Evolutionary conservation across 2,329 filamentous ascomycete genomes (phyloP).

Genomic region (Nectriaceae sp.): DNA sequence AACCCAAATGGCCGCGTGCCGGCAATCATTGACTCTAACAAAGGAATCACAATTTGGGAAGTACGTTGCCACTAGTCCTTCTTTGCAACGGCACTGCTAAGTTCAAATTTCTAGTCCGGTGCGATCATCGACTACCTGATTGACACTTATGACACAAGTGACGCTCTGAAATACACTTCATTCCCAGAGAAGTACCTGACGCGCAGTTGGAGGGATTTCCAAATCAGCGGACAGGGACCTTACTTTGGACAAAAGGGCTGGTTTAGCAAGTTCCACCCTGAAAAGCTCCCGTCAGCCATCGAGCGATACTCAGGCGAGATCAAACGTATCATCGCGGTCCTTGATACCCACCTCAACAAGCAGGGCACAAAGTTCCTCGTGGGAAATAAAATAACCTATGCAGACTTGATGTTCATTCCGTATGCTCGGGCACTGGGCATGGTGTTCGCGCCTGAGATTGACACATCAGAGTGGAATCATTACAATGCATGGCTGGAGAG

Average conservation of each 20-base stretch:
- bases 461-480: neutral
- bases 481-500: constrained; percentile 5
- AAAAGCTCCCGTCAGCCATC: constrained; percentile 27
- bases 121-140: constrained; percentile 28
- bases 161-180: constrained; percentile 10
- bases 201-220: constrained; percentile 20
- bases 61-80: constrained; percentile 2
- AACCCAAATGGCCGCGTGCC: constrained; percentile 25
- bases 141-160: constrained; percentile 22
- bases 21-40: constrained; percentile 23
- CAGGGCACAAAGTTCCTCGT: constrained; percentile 23
- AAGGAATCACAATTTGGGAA: constrained; percentile 21
- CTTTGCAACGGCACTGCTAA: neutral
- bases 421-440: constrained; percentile 9
- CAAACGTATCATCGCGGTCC: constrained; percentile 29
- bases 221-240: constrained; percentile 31
- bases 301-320: constrained; percentile 33
- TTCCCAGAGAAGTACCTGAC: constrained; percentile 14
- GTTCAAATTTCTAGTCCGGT: constrained; percentile 13
- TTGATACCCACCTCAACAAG: constrained; percentile 23
- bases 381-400: constrained; percentile 24
- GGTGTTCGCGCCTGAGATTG: neutral
- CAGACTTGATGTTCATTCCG: constrained; percentile 28
- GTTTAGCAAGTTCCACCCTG: constrained; percentile 22
- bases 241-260: constrained; percentile 30